phyloP scores from a whole-genome alignment of 2,329 filamentous ascomycete species.

The Pestalotiopsis fici region DNA sequence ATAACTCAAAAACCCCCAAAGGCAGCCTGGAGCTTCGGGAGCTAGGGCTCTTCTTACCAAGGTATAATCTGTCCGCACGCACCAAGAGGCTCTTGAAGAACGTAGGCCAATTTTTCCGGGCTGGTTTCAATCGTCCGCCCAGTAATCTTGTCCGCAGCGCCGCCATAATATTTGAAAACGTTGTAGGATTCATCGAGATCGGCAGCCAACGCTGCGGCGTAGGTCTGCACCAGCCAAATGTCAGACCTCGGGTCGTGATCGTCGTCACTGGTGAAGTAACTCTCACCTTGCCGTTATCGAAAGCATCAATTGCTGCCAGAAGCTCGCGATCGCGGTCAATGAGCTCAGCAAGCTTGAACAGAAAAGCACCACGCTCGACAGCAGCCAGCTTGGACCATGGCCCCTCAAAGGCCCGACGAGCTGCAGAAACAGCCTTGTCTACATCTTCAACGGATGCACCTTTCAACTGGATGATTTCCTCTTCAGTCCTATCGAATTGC shows the following conservation, averaged over 20 bases:
- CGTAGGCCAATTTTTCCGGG: slow-evolving; percentile 71
- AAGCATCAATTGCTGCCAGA: slow-evolving; percentile 65
- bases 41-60: no score
- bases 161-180: slow-evolving; percentile 72
- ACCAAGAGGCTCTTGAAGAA: slow-evolving; percentile 72
- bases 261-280: no score
- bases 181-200: slow-evolving; percentile 54
- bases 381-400: slow-evolving; percentile 70
- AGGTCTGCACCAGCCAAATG: slow-evolving; percentile 27
- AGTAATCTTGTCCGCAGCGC: slow-evolving; percentile 77
- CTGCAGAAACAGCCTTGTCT: slow-evolving; percentile 66
- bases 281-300: slow-evolving; percentile 76
- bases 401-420: slow-evolving; percentile 68
- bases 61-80: slow-evolving; percentile 76
- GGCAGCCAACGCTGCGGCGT: slow-evolving; percentile 51
- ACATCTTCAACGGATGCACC: slow-evolving; percentile 65
- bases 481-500: slow-evolving; percentile 41
- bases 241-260: no score
- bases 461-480: slow-evolving; percentile 66
- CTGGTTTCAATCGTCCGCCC: slow-evolving; percentile 75
- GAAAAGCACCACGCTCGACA: slow-evolving; percentile 67
- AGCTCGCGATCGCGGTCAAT: slow-evolving; percentile 61
- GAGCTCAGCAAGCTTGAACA: slow-evolving; percentile 72
- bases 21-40: no score
- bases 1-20: no score